Percentiles rank a stretch among this genome's conserved stretches.
These are phyloP conservation scores for Drosera spatulata DNA, from an alignment of 179 eudicot species.

Conservation along the genomic window DNA sequence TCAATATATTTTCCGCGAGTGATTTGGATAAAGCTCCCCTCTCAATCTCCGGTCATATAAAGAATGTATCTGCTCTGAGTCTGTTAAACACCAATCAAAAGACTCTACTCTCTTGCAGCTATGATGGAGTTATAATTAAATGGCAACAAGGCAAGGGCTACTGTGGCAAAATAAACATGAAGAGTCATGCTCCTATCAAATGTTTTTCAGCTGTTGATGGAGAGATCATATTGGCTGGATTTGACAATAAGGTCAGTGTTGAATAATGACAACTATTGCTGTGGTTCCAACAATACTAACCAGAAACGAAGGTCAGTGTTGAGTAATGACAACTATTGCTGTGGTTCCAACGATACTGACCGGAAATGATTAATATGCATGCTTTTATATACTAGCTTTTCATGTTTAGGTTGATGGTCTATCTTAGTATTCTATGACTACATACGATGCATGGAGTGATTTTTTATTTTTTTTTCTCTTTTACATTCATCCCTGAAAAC, in stretches of 20 bases:
- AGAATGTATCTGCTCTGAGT: slow-evolving; percentile 62
- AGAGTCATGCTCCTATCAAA: slow-evolving; percentile 70
- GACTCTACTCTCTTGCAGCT: slow-evolving; percentile 70
- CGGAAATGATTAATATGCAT: too few species aligned
- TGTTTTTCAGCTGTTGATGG: slow-evolving; percentile 75
- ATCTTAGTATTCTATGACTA: too few species aligned
- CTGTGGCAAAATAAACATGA: slow-evolving; percentile 72
- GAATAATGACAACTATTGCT: neutral
- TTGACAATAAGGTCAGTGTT: slow-evolving; percentile 70
- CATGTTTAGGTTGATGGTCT: too few species aligned
- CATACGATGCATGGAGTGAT: too few species aligned
- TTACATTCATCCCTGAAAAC: too few species aligned
- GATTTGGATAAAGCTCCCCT: slow-evolving; percentile 69
- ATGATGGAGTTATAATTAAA: slow-evolving; percentile 80
- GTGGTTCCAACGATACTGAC: too few species aligned
- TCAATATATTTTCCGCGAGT: slow-evolving; percentile 56
- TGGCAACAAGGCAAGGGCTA: slow-evolving; percentile 87
- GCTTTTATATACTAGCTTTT: too few species aligned
- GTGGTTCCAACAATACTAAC: too few species aligned
- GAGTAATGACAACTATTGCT: neutral
- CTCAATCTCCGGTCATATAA: slow-evolving; percentile 77
- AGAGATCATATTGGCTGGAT: slow-evolving; percentile 75
- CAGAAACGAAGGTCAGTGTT: slow-evolving; percentile 27
- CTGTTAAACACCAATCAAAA: slow-evolving; percentile 44
- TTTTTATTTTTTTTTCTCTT: too few species aligned